These are phyloP conservation scores for Colletotrichum kahawae DNA, from an alignment of 2,329 filamentous ascomycete genomes.

Conservation along the genomic window DNA sequence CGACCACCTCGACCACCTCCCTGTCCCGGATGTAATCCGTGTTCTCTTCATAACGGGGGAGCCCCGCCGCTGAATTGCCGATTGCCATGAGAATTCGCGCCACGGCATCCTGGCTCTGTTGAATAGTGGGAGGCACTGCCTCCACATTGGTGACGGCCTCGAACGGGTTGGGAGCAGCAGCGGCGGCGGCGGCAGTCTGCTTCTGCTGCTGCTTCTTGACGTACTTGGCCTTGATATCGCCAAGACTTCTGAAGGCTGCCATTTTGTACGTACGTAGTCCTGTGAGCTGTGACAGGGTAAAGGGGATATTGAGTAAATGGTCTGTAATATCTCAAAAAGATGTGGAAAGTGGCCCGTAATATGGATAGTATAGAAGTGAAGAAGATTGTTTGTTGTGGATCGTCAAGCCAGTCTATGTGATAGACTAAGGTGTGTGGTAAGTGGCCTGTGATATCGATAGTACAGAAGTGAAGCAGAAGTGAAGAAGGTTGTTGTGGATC, in stretches of 20 bases:
- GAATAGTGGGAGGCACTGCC: neutral
- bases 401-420: neutral
- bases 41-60: too few species aligned
- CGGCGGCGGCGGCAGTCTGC: neutral
- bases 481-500: too few species aligned
- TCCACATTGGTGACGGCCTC: fast-evolving
- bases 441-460: too few species aligned
- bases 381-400: neutral
- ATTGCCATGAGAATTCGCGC: too few species aligned
- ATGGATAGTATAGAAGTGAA: neutral
- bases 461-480: too few species aligned
- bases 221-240: neutral
- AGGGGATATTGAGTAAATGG: neutral
- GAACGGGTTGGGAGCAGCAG: neutral
- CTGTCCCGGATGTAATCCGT: too few species aligned
- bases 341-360: neutral
- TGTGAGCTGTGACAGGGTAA: neutral
- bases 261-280: neutral
- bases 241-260: neutral
- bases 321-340: too few species aligned
- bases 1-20: neutral
- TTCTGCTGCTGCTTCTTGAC: neutral
- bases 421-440: neutral
- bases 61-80: too few species aligned
- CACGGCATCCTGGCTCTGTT: neutral